These are phyloP conservation scores for Pachyrhizus erosus DNA, from an alignment of 306 rosid species.

Conservation along the genomic window DNA sequence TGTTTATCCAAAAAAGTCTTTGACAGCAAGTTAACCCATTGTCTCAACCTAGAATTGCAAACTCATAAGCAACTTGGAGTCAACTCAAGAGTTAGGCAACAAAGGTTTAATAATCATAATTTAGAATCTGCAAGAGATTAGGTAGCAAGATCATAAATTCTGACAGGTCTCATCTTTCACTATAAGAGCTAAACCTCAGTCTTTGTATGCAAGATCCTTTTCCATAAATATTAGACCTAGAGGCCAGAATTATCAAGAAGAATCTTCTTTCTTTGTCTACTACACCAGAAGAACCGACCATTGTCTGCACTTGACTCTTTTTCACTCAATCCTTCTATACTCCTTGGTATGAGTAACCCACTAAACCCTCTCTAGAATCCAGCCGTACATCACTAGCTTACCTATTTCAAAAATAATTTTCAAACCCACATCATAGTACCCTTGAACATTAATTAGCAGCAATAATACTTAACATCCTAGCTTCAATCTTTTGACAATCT, in stretches of 20 bases:
- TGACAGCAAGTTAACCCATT: neutral
- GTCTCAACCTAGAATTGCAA: neutral
- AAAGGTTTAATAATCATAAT: neutral
- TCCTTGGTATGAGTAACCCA: neutral
- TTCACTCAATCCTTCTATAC: neutral
- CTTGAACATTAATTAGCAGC: neutral
- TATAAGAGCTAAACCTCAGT: neutral
- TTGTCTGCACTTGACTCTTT: neutral
- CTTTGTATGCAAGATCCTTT: neutral
- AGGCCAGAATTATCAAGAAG: neutral
- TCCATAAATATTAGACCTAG: neutral
- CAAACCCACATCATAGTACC: neutral
- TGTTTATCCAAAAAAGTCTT: neutral
- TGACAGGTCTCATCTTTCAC: neutral
- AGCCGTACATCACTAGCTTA: neutral
- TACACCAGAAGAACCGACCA: neutral
- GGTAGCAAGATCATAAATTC: neutral
- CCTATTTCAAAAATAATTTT: neutral
- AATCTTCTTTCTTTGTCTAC: neutral
- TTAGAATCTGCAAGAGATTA: neutral
- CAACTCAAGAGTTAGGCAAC: neutral
- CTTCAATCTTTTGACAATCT: neutral
- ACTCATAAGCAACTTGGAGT: neutral
- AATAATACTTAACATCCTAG: neutral
- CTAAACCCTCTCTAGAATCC: slow-evolving; percentile 3